Evolutionary conservation across 257 asterid species (phyloP).

Genomic region (Fraxinus americana): DNA sequence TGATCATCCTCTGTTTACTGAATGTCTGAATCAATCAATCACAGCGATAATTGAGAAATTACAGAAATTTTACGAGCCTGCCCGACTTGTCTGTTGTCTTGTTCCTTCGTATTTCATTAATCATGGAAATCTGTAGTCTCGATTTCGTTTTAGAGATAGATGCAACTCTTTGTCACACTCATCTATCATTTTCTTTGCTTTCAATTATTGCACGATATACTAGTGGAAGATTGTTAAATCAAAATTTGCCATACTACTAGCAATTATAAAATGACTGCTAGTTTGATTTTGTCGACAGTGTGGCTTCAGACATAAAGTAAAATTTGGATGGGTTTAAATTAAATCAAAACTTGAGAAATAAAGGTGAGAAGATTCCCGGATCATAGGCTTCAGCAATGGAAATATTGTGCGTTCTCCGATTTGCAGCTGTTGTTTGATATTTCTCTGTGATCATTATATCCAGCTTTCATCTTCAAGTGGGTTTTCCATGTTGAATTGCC

Average conservation of each 20-base stretch:
- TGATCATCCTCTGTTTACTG: no score
- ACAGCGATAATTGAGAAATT: no score
- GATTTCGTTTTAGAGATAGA: no score
- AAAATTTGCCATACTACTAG: no score
- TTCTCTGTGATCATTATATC: constrained; percentile 11
- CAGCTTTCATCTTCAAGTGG: constrained; percentile 14
- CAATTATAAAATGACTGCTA: neutral
- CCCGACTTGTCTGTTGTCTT: neutral
- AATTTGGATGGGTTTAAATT: constrained; percentile 59
- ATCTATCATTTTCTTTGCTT: constrained; percentile 4
- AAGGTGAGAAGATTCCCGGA: constrained; percentile 49
- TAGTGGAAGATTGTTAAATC: neutral
- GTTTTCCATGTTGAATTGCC: constrained; percentile 34
- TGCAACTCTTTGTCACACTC: neutral
- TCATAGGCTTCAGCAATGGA: neutral
- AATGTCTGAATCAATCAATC: no score
- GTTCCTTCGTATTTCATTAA: constrained; percentile 10
- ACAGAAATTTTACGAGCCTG: neutral
- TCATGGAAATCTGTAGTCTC: neutral
- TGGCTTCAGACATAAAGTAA: constrained; percentile 70
- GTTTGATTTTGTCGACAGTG: constrained; percentile 49
- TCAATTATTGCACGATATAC: neutral
- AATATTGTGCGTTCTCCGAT: neutral
- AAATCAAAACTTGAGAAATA: constrained; percentile 82
- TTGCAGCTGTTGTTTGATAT: neutral